phyloP scores from a whole-genome alignment of 768 basidiomycete genomes.

The Russula sp. region DNA sequence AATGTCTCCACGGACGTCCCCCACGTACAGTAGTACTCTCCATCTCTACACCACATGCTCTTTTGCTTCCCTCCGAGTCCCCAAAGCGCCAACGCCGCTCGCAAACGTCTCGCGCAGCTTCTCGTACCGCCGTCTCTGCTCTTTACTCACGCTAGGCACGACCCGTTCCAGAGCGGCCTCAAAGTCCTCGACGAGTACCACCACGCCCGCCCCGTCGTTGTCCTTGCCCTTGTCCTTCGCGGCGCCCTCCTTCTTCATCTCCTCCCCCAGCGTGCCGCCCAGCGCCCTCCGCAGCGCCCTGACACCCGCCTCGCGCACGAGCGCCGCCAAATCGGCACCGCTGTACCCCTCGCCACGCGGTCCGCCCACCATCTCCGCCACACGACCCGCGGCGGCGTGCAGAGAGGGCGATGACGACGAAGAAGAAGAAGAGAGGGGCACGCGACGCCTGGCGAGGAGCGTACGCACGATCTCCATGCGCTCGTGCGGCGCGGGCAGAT shows the following conservation, averaged over 20 bases:
- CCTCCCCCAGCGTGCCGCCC: conserved; percentile 61
- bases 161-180: conserved; percentile 68
- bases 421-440: too few relatives aligned
- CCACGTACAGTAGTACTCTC: too few relatives aligned
- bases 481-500: conserved; percentile 66
- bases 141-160: conserved; percentile 73
- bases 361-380: conserved; percentile 41
- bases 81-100: conserved; percentile 64
- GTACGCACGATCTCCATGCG: conserved; percentile 81
- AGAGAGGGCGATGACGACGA: too few relatives aligned
- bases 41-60: not conserved
- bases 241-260: conserved; percentile 37
- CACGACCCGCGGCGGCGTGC: conserved; percentile 10
- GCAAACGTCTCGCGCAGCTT: conserved; percentile 74
- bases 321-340: conserved; percentile 83
- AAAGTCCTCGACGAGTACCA: conserved; percentile 65
- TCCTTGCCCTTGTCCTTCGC: conserved; percentile 13
- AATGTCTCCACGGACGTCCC: too few relatives aligned
- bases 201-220: conserved; percentile 28
- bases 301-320: conserved; percentile 87
- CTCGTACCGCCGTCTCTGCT: conserved; percentile 80
- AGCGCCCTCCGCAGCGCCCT: conserved; percentile 63
- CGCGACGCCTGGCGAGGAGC: conserved; percentile 44
- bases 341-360: conserved; percentile 79
- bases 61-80: conserved; percentile 26